These are phyloP conservation scores for Leccinum rimulosum DNA, from an alignment of 768 basidiomycete species.

Conservation along the genomic window DNA sequence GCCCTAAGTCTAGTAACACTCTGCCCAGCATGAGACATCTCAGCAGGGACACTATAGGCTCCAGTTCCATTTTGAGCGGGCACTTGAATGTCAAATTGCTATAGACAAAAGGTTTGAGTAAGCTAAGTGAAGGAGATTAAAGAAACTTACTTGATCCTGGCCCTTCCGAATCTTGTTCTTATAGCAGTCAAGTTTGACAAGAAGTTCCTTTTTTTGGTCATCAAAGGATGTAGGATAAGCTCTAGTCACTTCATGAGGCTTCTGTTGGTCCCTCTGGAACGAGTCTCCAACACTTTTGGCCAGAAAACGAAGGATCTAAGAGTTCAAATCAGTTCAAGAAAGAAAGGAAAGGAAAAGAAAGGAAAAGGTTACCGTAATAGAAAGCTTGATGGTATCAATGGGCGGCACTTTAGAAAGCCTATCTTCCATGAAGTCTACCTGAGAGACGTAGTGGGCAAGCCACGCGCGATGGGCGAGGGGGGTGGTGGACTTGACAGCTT, in stretches of 20 bases:
- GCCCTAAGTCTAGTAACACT: constrained; percentile 23
- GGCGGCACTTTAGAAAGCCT: constrained; percentile 22
- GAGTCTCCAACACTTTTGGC: constrained; percentile 25
- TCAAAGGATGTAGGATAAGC: constrained; percentile 18
- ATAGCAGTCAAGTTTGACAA: constrained; percentile 25
- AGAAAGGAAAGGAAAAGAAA: background rate
- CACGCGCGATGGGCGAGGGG: constrained; percentile 32
- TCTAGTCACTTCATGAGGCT: constrained; percentile 24
- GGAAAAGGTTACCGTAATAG: constrained; percentile 16
- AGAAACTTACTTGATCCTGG: constrained; percentile 36
- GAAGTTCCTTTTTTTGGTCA: constrained; percentile 12
- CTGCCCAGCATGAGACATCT: constrained; percentile 11
- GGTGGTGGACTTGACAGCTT: constrained; percentile 11
- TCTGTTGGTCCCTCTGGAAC: constrained; percentile 26
- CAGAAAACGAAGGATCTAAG: constrained; percentile 28
- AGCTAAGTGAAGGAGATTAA: background rate
- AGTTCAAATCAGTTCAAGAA: background rate
- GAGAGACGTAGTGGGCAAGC: constrained; percentile 31
- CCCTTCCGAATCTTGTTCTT: constrained; percentile 33
- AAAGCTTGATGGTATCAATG: constrained; percentile 25
- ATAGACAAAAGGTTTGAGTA: background rate
- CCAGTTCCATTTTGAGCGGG: constrained; percentile 17
- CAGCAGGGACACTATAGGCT: constrained; percentile 23
- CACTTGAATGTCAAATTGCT: constrained; percentile 27
- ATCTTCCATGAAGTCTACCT: constrained; percentile 19